Base-by-base conservation (phyloP, 2,329 filamentous ascomycete genomes). In the Botrytis tulipae region DNA sequence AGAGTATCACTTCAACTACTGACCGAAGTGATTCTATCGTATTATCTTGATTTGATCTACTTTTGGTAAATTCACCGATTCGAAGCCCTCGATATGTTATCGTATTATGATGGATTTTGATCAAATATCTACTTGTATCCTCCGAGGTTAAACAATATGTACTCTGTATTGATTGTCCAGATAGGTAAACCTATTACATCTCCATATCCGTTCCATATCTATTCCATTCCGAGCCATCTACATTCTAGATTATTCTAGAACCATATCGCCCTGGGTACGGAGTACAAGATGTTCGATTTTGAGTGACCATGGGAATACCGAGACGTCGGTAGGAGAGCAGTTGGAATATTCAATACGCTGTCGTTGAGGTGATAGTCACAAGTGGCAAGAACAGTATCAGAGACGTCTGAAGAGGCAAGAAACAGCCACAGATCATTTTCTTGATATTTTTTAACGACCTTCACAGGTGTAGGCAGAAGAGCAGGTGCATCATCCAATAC, bases 201-300 rank as follows among this genome's bases (percentile, higher is more conserved):
- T 10, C 32, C 48, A n/a, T 46, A 37, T 67, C 48, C 22, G 46
- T 35, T 66, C 32, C 1, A 51, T n/a, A 37, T 51, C n/a, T 12
- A 12, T 51, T 51, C 22, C 48, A 51, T 35, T 14, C 63, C 63
- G 48, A 66, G 29, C 22, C 14, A 9, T n/a, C 42, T 37, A 18
- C 12, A 48, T 66, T 66, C 63, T 67, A 54, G 46, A 54, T 67
- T 35, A 54, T 67, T 67, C 65, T 51, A 67, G 32, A 40, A 18
- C n/a, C n/a, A 10, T n/a, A 16, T 29, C 9, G 8, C 22, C 40
- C 61, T 63, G 25, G 60, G 48, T 42, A 20, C 61, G 35, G 37
- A 42, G 61, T 29, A 18, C 51, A 20, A 10, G 40, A 5, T 29
- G 20, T 42, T 18, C n/a, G 7, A 29, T 9, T 20, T 44, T 29